Evolutionary conservation across 805 yeast species (phyloP), one percentile per base, ranked within the genome.

Genomic region (Metschnikowia aberdeeniae): DNA sequence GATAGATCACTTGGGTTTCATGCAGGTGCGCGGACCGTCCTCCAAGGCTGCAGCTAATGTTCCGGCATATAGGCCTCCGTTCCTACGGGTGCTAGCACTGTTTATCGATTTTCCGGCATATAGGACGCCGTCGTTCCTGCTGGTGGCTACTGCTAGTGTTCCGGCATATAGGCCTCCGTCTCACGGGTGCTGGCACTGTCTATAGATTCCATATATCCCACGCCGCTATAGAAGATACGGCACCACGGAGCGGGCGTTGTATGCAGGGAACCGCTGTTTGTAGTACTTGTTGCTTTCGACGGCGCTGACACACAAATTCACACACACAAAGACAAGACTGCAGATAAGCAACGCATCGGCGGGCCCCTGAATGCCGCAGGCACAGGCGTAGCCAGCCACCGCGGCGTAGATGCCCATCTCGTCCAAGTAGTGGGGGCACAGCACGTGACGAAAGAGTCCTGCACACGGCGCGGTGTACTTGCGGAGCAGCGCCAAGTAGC

Each of bases 351-450:
- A 59, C 10, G 52, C 14, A 36, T 55, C 57, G 6, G 48, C 60
- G 53, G 11, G 51, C 52, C 45, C 42, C 56, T 46, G 29, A 38
- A 55, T 17, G 37, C 49, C 44, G 33, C 32, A 14, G 12, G 46
- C 42, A 20, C 51, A 35, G 28, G 55, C 54, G 12, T 64, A 47
- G 11, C 57, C 39, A 5, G 59, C 51, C n/a, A 70, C 53, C 1
- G 75, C 56, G 0, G 66, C 37, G 53, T 86, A 86, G 2, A 86
- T 72, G 30, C 75, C 24, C 6, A 82, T 65, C 57, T 86, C 95
- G 59, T 83, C 84, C 14, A 81, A 64, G 54, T 85, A 86, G 60
- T 86, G 95, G 0, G 92, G 84, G 52, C 84, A 78, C 13, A 80
- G 67, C 1, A 76, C 68, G n/a, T 59, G 60, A 35, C 61, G 60